phyloP scores from a whole-genome alignment of 768 basidiomycete genomes.

The Amanita phalloides region DNA sequence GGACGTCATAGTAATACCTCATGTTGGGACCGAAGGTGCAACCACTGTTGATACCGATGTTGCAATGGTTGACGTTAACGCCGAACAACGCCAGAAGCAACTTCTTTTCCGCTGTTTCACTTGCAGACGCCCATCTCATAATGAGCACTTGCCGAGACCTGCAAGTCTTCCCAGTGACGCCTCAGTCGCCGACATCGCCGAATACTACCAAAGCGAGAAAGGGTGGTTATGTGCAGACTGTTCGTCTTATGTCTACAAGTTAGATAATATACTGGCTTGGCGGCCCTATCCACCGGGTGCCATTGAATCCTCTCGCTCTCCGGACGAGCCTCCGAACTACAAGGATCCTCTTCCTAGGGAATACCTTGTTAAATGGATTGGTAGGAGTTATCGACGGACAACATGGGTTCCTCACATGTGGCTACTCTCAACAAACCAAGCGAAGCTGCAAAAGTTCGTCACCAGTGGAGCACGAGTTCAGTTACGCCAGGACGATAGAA shows the following conservation, averaged over 20 bases:
- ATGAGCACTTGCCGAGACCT: constrained; percentile 54
- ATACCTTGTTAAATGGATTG: constrained; percentile 88
- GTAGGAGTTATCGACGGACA: constrained; percentile 64
- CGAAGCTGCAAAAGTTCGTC: constrained; percentile 73
- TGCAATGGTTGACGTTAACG: constrained; percentile 23
- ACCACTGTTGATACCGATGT: constrained; percentile 2
- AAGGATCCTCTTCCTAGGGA: constrained; percentile 70
- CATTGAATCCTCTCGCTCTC: constrained; percentile 33
- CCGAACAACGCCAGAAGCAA: constrained; percentile 14
- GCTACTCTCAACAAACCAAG: constrained; percentile 57
- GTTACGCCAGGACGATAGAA: constrained; percentile 40
- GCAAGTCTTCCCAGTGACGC: constrained; percentile 22
- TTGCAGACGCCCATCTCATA: constrained; percentile 80
- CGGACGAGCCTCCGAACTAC: constrained; percentile 32
- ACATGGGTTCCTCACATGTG: constrained; percentile 94
- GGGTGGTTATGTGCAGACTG: constrained; percentile 75
- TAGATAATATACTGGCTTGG: constrained; percentile 91
- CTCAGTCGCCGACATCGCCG: constrained; percentile 36
- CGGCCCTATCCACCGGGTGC: constrained; percentile 66
- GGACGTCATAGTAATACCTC: constrained; percentile 42
- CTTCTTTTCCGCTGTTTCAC: constrained; percentile 75
- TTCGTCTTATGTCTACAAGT: constrained; percentile 49
- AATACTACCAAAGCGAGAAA: constrained; percentile 43
- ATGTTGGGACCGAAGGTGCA: constrained; percentile 13
- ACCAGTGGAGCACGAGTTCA: constrained; percentile 55